Conservation (phyloP, 2,329 filamentous ascomycete species). For the Fusarium mundagurra region DNA sequence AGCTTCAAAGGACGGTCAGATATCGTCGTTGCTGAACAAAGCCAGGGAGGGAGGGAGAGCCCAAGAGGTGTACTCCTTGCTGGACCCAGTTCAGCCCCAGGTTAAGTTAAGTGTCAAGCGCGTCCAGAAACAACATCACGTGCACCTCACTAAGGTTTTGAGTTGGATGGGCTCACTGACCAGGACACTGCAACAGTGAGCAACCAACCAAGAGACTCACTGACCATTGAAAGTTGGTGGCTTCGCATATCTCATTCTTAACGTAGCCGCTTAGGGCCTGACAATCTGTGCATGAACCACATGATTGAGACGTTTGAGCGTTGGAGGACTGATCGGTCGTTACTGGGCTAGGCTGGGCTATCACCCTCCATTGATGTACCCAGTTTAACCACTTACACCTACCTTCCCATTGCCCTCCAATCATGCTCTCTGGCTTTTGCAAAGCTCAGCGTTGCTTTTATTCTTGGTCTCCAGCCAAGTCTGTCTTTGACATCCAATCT, state of each 20-base stretch:
- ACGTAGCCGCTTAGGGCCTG: not conserved
- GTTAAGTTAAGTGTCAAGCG: not conserved
- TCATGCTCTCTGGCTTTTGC: not conserved
- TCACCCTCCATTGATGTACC: not conserved
- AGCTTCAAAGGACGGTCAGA: conserved; percentile 5
- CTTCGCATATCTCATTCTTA: not conserved
- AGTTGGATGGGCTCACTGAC: conserved; percentile 6
- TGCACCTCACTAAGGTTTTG: conserved; percentile 11
- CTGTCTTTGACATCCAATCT: not conserved
- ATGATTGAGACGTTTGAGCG: not conserved
- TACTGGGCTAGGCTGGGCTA: not conserved
- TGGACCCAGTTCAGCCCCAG: conserved; percentile 6
- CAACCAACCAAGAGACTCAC: not conserved
- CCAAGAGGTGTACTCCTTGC: conserved; percentile 1
- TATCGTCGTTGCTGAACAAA: conserved; percentile 23
- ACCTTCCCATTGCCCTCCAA: conserved; percentile 6
- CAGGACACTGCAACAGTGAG: not conserved
- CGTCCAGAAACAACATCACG: conserved; percentile 27
- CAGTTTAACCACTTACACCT: conserved; percentile 15
- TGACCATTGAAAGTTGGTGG: not conserved
- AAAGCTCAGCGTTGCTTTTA: not conserved
- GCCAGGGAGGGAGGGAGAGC: not conserved
- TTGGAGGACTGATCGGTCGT: not conserved
- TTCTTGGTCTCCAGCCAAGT: not conserved
- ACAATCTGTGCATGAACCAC: not conserved